Evolutionary conservation across 2,329 filamentous ascomycete species (phyloP), one percentile per base, ranked within the genome.

Genomic region (Ophiosphaerella narmari): DNA sequence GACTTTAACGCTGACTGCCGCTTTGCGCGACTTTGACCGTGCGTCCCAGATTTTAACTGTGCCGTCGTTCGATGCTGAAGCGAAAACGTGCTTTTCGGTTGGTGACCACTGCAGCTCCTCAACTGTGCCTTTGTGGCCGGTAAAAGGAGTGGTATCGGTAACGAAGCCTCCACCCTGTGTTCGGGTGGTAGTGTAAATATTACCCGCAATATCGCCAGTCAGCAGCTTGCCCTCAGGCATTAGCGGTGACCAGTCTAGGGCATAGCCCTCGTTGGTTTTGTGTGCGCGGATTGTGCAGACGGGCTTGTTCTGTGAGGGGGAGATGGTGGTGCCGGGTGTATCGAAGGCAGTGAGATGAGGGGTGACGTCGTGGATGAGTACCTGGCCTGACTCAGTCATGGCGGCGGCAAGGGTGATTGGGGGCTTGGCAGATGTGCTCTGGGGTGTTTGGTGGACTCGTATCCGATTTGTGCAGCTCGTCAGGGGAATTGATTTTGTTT

Each of bases 61-160:
- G 64, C 94, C 93, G 75, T 99, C 94, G 70, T 88, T 91, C 48
- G 91, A 95, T 4, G 90, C 92, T 0, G 93, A 97, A 0, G 94
- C 89, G 68, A 99, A 99, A 24, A 97, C 94, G 54, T 91, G 92
- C 56, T 86, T 86, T 77, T 99, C 94, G 14, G 87, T 90, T 0
- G 94, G 94, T 43, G 90, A 96, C 94, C 94, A 99, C 75, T 97
- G 93, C 23, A 99, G 80, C 71, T 99, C 94, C 78, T 99, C 94
- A 13, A 99, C 86, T 43, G 89, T 93, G 68, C 86, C 85, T 7
- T 82, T 83, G 78, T 99, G 94, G 43, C 92, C 93, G 18, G 84
- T 84, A 76, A 95, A 96, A 1, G 93, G 80, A 37, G 89, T 84
- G 11, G 84, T 89, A 72, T 97, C 92, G 5, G 91, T 96, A 14